A percentile compares a stretch with the other conserved stretches of the same genome.
These are phyloP conservation scores for Terana coerulea DNA, from an alignment of 768 basidiomycete genomes.

Conservation along the genomic window DNA sequence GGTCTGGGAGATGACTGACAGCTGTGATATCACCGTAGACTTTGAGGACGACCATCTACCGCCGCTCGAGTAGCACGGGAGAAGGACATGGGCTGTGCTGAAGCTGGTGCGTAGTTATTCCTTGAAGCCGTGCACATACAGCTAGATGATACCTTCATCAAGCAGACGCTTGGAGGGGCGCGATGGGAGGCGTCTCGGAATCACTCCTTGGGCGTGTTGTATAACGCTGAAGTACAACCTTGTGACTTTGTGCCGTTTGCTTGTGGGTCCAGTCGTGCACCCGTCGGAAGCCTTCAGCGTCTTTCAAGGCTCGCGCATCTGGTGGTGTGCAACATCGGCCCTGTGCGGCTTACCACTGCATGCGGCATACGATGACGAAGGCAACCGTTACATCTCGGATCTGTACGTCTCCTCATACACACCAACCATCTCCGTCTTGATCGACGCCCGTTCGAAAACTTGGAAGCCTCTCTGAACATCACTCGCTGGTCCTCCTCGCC, in stretches of 20 bases:
- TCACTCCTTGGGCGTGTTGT: no score
- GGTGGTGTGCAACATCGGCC: no score
- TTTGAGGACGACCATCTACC: constrained; percentile 55
- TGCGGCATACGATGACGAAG: no score
- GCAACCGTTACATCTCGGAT: constrained; percentile 17
- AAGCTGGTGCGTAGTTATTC: constrained; percentile 78
- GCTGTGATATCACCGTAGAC: constrained; percentile 75
- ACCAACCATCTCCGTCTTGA: no score
- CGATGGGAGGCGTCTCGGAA: no score
- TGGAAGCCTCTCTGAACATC: no score
- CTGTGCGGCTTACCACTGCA: constrained; percentile 31
- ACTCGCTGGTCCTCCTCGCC: no score
- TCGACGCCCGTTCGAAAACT: neutral
- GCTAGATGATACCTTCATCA: no score
- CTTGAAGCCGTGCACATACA: no score
- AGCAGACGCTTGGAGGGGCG: no score
- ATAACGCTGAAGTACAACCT: no score
- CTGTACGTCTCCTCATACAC: no score
- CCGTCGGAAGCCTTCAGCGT: neutral
- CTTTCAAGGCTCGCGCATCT: neutral
- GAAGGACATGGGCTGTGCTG: constrained; percentile 80
- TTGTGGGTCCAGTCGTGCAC: neutral
- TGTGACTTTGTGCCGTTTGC: constrained; percentile 1
- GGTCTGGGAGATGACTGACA: constrained; percentile 70
- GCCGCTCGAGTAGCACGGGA: constrained; percentile 27